Percentiles rank a stretch among this genome's conserved stretches.
Conservation (phyloP, 139 green algal species). For the Trebouxia sp. region DNA sequence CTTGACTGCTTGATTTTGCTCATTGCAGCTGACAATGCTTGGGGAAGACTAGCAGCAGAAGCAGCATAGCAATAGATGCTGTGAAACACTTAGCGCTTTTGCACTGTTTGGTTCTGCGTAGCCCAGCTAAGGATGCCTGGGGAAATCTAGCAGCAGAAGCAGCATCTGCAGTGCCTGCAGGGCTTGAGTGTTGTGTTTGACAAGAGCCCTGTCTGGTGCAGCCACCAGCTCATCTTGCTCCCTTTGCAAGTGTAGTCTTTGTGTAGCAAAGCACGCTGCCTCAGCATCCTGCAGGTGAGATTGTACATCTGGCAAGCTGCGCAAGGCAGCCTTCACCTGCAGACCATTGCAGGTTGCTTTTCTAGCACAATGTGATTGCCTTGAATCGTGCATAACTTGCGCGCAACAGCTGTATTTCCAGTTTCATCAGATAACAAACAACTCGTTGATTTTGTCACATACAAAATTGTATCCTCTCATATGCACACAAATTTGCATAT, state of each 20-base stretch:
- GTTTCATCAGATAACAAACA: too few species aligned
- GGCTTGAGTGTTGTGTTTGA: background rate
- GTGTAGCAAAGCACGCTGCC: slow-evolving; percentile 2
- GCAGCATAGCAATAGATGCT: too few species aligned
- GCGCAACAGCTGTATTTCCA: too few species aligned
- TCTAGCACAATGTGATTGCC: background rate
- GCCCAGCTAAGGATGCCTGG: background rate
- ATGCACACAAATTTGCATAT: too few species aligned
- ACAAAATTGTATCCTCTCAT: too few species aligned
- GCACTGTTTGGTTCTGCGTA: too few species aligned
- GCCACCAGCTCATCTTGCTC: background rate
- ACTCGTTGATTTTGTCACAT: too few species aligned
- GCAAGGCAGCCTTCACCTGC: slow-evolving; percentile 25
- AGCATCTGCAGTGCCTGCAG: slow-evolving; percentile 9
- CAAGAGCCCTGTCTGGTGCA: background rate
- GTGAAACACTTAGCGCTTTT: too few species aligned
- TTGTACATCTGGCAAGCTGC: background rate
- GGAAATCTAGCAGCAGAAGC: background rate
- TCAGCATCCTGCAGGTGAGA: slow-evolving; percentile 20
- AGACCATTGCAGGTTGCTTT: background rate
- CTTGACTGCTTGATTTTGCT: too few species aligned
- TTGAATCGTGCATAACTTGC: too few species aligned
- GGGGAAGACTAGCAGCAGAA: too few species aligned
- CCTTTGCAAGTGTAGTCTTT: background rate
- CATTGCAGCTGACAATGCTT: too few species aligned